Base-by-base conservation (phyloP, 805 yeast species). In the Cyberlindnera subsufficiens region DNA sequence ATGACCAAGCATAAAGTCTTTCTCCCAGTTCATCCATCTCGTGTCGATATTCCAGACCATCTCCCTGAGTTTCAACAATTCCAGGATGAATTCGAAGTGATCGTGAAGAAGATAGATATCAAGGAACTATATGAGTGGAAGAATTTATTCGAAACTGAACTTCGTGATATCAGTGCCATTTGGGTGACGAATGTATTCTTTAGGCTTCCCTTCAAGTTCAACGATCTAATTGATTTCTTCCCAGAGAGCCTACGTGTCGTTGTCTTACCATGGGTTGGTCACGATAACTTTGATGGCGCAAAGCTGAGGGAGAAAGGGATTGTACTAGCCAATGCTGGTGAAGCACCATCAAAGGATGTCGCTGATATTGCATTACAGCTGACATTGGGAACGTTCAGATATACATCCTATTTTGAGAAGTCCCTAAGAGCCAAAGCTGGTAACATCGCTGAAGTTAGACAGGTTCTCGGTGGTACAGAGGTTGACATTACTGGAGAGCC, bases 321-420 rank as follows among this genome's bases (percentile, higher is more conserved):
- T 22, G 54, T 64, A 7, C 66, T 86, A 46, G 76, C 85, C 46
- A 82, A 86, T 55, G 80, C 79, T 42, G 75, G 86, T 45, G 64
- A 74, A 10, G 65, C 69, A 32, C 78, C 83, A 0, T 77, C 85
- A 1, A 76, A 69, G 33, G 82, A 84, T 14, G 95, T 86, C 22
- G 85, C 90, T 3, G 95, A 86, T 49, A 64, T 80, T 44, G 91
- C 82, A 3, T 63, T 83, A 36, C 72, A 66, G 54, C 69, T 80
- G 50, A 65, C 84, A 0, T 58, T 85, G 44, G 71, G 78, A 32
- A 72, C 78, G 18, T 82, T 81, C 65, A 69, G 93, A 49, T 71
- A 72, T 59, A 76, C 77, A 45, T 59, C 70, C 1, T 60, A 70
- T 37, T 75, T 76, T 57, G 76, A 74, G 44, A 54, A 58, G 2